Evolutionary conservation across 176 grass and related monocot genomes (phyloP), one percentile per base, ranked within the genome.

Genomic region (Paspalum vaginatum): DNA sequence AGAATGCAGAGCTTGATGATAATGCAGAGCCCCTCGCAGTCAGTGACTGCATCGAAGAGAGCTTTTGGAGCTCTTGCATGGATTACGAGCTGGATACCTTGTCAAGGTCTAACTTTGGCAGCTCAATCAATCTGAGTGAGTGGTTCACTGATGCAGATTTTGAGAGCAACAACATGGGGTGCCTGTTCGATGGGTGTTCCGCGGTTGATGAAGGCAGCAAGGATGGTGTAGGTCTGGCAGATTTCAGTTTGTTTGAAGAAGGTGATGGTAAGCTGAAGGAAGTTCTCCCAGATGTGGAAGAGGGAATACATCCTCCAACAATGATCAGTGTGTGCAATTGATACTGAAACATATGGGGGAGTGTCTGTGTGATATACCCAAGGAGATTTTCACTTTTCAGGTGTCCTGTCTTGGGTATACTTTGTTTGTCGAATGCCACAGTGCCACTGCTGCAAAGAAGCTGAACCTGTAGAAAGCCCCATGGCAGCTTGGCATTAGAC

Each of bases 291-390:
- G 70, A 72, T n/a, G 43, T 61, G 47, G 56, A 86, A 55, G 72
- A 71, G 18, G 61, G 61, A 24, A 66, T 89, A 60, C 75, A 53
- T 40, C 86, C 83, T 48, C 70, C 63, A 66, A 79, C 61, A 67
- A 80, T 86, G 61, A 89, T 89, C 56, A 86, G 70, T 72, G 77
- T 83, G 77, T 89, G 83, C 75, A 88, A 92, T 25, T 88, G 80
- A 80, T 54, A 51, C 26, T 53, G 10, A 14, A 39, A 37, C 38
- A 6, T 6, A 11, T 41, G 45, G 5, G 6, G 13, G 21, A 15
- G 8, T 74, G 65, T 26, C 51, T 69, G 27, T 49, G 8, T 70
- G 38, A 70, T 24, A 84, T 70, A 20, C 54, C 53, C 55, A 54
- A 69, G 70, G 24, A 85, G 67, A 70, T 84, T 85, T 76, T 81